Evolutionary conservation across 495 filamentous ascomycete species (phyloP).

Genomic region (Aspergillus saccharolyticus): DNA sequence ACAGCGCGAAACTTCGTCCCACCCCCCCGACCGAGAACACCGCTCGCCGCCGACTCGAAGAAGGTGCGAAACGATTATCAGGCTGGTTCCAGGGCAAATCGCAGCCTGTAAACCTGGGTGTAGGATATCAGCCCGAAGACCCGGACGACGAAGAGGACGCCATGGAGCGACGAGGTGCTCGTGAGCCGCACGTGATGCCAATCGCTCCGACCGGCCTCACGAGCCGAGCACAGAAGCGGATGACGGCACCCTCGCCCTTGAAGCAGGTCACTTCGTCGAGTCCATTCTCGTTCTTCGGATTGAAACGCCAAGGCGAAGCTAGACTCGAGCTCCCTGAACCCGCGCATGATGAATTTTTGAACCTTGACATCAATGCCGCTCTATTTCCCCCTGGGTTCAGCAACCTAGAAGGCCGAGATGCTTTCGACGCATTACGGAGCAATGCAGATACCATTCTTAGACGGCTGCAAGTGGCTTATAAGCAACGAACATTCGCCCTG

Average conservation of each 20-base stretch:
- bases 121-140: constrained; percentile 19
- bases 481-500: constrained; percentile 53
- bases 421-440: constrained; percentile 63
- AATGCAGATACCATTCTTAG: constrained; percentile 62
- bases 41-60: constrained; percentile 39
- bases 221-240: constrained; percentile 30
- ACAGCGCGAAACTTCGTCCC: constrained; percentile 12
- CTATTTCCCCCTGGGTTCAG: constrained; percentile 54
- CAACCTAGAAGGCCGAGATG: constrained; percentile 56
- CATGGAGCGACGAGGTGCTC: constrained; percentile 18
- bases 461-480: constrained; percentile 68
- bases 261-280: constrained; percentile 30
- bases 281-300: constrained; percentile 37
- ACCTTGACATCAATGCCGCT: constrained; percentile 57
- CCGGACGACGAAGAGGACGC: constrained; percentile 14
- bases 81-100: constrained; percentile 52
- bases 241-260: constrained; percentile 29
- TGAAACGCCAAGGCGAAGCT: constrained; percentile 28
- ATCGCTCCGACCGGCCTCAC: constrained; percentile 15
- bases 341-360: constrained; percentile 58
- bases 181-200: constrained; percentile 17
- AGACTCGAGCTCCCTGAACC: constrained; percentile 29
- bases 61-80: constrained; percentile 37
- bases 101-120: constrained; percentile 39
- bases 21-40: constrained; percentile 27